Conservation (phyloP, 2,329 filamentous ascomycete genomes). For the Aspergillus hortae region DNA sequence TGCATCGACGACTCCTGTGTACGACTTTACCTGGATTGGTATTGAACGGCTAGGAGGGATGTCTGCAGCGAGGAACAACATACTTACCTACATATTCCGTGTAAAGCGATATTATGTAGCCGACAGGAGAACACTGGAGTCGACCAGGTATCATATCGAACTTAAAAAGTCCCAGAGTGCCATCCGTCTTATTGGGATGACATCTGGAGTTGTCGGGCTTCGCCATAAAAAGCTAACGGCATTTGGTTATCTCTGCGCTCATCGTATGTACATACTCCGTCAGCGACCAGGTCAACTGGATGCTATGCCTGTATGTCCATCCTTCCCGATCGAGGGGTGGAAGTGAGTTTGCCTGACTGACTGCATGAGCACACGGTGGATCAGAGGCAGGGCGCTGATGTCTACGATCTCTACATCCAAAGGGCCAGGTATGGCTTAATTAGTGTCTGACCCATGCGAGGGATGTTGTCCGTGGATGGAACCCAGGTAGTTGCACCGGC, state of each 20-base stretch:
- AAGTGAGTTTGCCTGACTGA: no score
- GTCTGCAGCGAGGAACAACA: neutral
- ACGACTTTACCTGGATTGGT: neutral
- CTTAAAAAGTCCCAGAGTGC: neutral
- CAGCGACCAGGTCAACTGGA: neutral
- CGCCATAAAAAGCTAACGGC: slow-evolving; percentile 1
- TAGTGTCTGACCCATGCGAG: no score
- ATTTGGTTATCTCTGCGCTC: neutral
- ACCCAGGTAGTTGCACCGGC: neutral
- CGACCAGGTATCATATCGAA: slow-evolving; percentile 1
- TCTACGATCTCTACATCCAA: no score
- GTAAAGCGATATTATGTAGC: slow-evolving; percentile 3
- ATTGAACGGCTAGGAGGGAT: neutral
- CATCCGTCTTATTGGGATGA: neutral
- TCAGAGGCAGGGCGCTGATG: no score
- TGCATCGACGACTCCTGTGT: slow-evolving; percentile 5
- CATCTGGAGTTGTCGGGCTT: slow-evolving; percentile 1
- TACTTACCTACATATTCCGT: neutral
- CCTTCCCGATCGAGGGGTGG: no score
- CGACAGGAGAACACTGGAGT: neutral
- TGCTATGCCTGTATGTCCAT: no score
- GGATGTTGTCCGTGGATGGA: neutral
- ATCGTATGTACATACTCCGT: neutral
- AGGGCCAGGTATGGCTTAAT: no score
- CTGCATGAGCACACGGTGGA: no score